Evolutionary conservation across 345 rosid species (phyloP).

Genomic region (Microthlaspi erraticum): DNA sequence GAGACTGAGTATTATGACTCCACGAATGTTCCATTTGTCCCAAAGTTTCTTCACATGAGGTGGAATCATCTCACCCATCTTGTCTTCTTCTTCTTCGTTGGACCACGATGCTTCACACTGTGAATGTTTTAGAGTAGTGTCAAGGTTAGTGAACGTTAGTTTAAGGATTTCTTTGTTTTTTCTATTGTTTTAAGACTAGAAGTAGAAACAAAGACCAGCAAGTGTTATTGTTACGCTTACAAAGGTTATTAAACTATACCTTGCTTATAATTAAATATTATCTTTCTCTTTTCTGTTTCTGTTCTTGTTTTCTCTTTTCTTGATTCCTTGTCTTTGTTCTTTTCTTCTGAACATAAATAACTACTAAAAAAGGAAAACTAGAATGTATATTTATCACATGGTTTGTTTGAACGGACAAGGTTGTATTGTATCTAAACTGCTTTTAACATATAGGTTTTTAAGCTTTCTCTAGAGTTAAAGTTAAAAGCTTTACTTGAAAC

Average conservation of each 20-base stretch:
- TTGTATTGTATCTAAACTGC: not conserved
- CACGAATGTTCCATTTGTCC: conserved; percentile 67
- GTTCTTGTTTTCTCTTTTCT: conserved; percentile 4
- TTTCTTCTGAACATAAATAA: conserved; percentile 22
- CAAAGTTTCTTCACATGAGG: conserved; percentile 42
- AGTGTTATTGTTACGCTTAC: conserved; percentile 26
- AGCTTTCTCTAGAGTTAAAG: not conserved
- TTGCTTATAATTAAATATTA: conserved; percentile 35
- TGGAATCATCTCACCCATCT: conserved; percentile 43
- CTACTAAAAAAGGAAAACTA: not conserved
- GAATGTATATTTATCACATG: not conserved
- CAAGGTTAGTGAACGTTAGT: conserved; percentile 17
- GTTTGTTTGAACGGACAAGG: not conserved
- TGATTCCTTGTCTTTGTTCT: conserved; percentile 39
- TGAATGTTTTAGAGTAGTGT: not conserved
- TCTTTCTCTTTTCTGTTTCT: conserved; percentile 11
- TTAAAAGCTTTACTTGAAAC: conserved; percentile 10
- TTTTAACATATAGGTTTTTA: not conserved
- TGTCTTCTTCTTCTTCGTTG: conserved; percentile 23
- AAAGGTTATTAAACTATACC: conserved; percentile 18
- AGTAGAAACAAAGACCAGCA: conserved; percentile 25
- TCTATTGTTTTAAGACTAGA: conserved; percentile 4
- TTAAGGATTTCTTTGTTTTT: not conserved
- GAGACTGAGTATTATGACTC: conserved; percentile 62
- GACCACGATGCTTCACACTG: conserved; percentile 1